Evolutionary conservation across 140 eudicot species (phyloP).

Genomic region (Ambrosia hybrid): DNA sequence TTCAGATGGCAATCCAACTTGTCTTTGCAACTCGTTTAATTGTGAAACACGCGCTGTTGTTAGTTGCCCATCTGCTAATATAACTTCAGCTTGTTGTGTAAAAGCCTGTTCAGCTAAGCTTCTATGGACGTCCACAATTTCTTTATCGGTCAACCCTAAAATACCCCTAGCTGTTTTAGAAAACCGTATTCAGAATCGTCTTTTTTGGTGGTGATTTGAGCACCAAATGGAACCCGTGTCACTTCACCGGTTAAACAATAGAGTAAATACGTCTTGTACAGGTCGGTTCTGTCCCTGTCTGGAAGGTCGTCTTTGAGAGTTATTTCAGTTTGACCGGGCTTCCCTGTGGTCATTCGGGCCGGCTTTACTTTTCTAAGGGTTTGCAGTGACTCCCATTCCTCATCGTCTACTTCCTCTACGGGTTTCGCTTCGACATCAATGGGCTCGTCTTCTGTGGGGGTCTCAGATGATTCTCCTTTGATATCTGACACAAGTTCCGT

Average conservation of each 20-base stretch:
- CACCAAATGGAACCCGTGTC: conserved; percentile 60
- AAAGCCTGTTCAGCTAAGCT: conserved; percentile 86
- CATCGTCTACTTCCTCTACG: conserved; percentile 44
- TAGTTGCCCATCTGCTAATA: conserved; percentile 89
- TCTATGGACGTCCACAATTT: conserved; percentile 70
- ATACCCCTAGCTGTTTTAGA: conserved; percentile 80
- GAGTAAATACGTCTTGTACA: conserved; percentile 84
- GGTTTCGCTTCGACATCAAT: conserved; percentile 37
- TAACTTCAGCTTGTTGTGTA: conserved; percentile 83
- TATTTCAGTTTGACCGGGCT: conserved; percentile 74
- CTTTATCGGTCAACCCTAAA: conserved; percentile 68
- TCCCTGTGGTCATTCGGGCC: conserved; percentile 33
- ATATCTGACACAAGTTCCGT: conserved; percentile 82
- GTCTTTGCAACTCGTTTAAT: conserved; percentile 71
- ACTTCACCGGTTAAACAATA: conserved; percentile 78
- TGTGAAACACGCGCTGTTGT: conserved; percentile 67
- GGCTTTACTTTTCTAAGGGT: conserved; percentile 70
- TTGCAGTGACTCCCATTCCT: conserved; percentile 78
- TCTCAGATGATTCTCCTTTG: conserved; percentile 77
- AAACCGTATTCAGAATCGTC: conserved; percentile 68
- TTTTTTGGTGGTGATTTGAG: conserved; percentile 57
- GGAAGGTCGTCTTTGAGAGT: conserved; percentile 84
- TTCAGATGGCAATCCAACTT: conserved; percentile 81
- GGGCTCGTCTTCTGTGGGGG: conserved; percentile 49
- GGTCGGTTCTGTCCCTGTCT: conserved; percentile 67